Conservation (phyloP, 257 asterid species). For the Cordia subcordata region DNA sequence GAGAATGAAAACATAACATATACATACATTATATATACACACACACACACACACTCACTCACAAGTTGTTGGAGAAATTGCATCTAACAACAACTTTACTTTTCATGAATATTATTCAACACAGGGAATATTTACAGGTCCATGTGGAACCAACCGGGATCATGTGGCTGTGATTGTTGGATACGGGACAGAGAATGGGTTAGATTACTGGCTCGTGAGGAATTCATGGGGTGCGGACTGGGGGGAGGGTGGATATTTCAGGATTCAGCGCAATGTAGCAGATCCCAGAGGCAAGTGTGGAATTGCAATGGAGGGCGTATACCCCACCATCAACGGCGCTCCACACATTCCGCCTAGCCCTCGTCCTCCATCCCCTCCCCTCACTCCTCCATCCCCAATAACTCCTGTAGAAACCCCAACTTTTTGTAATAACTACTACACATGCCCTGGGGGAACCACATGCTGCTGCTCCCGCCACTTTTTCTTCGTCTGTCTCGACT, state of each 20-base stretch:
- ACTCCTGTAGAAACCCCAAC: constrained; percentile 62
- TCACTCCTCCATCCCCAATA: no score
- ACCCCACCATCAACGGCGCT: no score
- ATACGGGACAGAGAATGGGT: constrained; percentile 59
- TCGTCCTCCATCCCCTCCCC: no score
- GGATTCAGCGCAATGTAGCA: constrained; percentile 60
- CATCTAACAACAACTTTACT: neutral
- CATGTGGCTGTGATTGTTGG: constrained; percentile 88
- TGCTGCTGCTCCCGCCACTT: constrained; percentile 71
- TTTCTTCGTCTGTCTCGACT: constrained; percentile 58
- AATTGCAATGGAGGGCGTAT: constrained; percentile 71
- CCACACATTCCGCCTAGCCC: constrained; percentile 57
- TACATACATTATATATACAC: no score
- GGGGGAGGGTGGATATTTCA: constrained; percentile 86
- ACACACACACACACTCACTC: no score
- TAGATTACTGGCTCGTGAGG: constrained; percentile 77
- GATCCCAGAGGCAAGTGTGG: constrained; percentile 73
- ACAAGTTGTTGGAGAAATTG: no score
- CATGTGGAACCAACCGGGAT: constrained; percentile 68
- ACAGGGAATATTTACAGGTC: constrained; percentile 82
- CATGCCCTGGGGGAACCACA: constrained; percentile 65
- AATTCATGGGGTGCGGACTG: constrained; percentile 87
- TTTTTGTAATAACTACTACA: constrained; percentile 57
- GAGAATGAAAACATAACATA: no score
- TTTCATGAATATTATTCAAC: neutral